These are phyloP conservation scores for Geotrichum candidum DNA, from an alignment of 1,139 yeast genomes.

Conservation along the genomic window DNA sequence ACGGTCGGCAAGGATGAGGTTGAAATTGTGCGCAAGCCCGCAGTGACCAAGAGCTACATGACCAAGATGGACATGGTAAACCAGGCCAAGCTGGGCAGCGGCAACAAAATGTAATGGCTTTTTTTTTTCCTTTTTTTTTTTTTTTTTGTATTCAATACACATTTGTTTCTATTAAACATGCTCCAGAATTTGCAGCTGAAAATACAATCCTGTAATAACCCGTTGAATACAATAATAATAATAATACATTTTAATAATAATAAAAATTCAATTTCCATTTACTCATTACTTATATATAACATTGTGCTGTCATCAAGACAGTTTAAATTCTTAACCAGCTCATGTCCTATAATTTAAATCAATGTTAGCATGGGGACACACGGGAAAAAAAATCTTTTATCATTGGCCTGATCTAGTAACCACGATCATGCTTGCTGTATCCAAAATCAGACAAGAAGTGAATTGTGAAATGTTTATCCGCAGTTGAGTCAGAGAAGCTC, in stretches of 20 bases:
- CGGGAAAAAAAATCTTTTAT: background rate
- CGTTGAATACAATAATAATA: too few relatives aligned
- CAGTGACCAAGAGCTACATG: constrained; percentile 63
- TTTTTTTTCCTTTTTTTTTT: background rate
- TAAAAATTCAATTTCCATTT: background rate
- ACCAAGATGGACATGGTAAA: constrained; percentile 64
- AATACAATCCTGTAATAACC: too few relatives aligned
- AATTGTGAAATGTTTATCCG: constrained; percentile 8
- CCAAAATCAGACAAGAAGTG: constrained; percentile 2
- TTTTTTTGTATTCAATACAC: background rate
- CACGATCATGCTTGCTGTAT: background rate
- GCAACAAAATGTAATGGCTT: constrained; percentile 12
- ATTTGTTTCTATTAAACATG: background rate
- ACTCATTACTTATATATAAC: background rate
- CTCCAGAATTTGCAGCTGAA: background rate
- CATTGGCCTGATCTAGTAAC: background rate
- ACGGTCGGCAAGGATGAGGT: constrained; percentile 79
- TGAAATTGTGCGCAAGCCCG: constrained; percentile 74
- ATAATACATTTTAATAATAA: too few relatives aligned
- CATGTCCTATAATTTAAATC: background rate
- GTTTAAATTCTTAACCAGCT: background rate
- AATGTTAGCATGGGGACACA: background rate
- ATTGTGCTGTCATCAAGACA: background rate
- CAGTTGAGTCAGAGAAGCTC: background rate
- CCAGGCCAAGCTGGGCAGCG: constrained; percentile 38